Conservation (phyloP, 331 rosid genomes). For the Pyracantha coccinea region DNA sequence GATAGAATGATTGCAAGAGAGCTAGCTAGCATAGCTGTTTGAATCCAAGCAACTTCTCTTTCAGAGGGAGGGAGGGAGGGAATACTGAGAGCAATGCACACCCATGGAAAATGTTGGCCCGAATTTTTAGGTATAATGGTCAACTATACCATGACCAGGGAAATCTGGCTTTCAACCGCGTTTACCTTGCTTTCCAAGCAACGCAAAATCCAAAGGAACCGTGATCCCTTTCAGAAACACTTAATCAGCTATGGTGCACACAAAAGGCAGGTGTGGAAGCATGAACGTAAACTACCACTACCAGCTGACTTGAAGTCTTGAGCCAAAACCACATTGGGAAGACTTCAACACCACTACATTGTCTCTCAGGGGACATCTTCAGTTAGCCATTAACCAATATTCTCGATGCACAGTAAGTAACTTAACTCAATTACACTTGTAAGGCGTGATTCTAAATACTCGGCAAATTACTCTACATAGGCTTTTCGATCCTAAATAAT, state of each 20-base stretch:
- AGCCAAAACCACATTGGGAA: neutral
- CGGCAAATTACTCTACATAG: neutral
- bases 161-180: neutral
- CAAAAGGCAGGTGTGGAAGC: neutral
- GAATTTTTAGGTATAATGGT: neutral
- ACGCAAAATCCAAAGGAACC: neutral
- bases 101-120: neutral
- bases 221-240: neutral
- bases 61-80: neutral
- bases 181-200: neutral
- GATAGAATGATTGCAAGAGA: neutral
- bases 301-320: neutral
- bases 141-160: neutral
- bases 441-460: neutral
- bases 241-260: neutral
- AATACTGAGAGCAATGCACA: neutral
- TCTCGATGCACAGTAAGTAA: neutral
- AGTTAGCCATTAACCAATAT: too few species aligned
- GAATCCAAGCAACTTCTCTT: neutral
- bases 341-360: neutral
- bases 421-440: neutral
- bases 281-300: neutral
- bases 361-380: neutral
- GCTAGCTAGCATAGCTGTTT: neutral
- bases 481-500: neutral